Conservation (phyloP, 2,329 filamentous ascomycete species). For the Torrubiellomyces zombiae region DNA sequence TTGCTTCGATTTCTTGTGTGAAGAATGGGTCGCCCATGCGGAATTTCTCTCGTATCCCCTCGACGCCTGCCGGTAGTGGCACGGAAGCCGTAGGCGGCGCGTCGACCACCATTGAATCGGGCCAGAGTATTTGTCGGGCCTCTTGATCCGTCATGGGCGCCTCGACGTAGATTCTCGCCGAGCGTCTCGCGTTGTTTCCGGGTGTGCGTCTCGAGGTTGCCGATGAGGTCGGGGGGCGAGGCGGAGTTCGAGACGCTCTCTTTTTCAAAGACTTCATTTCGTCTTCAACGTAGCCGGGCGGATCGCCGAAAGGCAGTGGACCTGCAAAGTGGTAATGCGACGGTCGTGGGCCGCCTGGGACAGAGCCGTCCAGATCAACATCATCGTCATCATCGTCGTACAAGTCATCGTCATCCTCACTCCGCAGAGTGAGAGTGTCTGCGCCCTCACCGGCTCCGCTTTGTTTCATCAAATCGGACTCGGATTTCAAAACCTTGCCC, state of each 20-base stretch:
- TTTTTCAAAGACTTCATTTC: slow-evolving; percentile 1
- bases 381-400: slow-evolving; percentile 11
- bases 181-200: slow-evolving; percentile 3
- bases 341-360: not conserved
- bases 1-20: slow-evolving; percentile 17
- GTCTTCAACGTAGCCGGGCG: slow-evolving; percentile 1
- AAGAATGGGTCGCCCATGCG: slow-evolving; percentile 17
- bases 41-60: slow-evolving; percentile 23
- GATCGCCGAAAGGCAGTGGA: slow-evolving; percentile 1
- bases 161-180: slow-evolving; percentile 6
- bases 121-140: slow-evolving; percentile 22
- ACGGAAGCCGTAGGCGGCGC: slow-evolving; percentile 2
- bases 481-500: slow-evolving; percentile 16
- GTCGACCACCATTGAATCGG: slow-evolving; percentile 10
- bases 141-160: slow-evolving; percentile 22
- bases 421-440: slow-evolving; percentile 14
- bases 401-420: slow-evolving; percentile 12
- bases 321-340: not conserved
- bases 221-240: slow-evolving; percentile 2
- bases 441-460: slow-evolving; percentile 9
- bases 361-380: slow-evolving; percentile 6
- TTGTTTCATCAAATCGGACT: slow-evolving; percentile 14
- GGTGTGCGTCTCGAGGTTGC: slow-evolving; percentile 2
- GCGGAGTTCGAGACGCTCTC: slow-evolving; percentile 4
- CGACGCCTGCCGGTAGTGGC: slow-evolving; percentile 6